These are phyloP conservation scores for Sophora flavescens DNA, from an alignment of 306 rosid species.

Conservation along the genomic window DNA sequence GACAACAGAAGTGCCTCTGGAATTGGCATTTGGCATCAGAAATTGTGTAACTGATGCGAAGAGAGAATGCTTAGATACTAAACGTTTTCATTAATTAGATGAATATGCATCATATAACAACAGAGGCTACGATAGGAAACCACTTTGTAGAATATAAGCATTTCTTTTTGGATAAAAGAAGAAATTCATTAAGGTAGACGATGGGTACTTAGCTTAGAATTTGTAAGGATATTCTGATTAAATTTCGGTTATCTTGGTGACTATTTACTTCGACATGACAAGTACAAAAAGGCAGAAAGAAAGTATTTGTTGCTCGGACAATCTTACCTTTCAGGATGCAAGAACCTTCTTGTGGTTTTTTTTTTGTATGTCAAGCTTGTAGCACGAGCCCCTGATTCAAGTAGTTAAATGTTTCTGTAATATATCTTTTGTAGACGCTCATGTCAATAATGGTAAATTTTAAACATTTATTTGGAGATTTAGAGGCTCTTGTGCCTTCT, in stretches of 20 bases:
- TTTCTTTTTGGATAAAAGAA: background rate
- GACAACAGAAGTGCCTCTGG: slow-evolving; percentile 19
- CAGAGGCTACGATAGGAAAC: slow-evolving; percentile 94
- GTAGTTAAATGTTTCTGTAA: slow-evolving; percentile 42
- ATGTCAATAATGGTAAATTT: slow-evolving; percentile 24
- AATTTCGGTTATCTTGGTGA: slow-evolving; percentile 69
- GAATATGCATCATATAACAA: slow-evolving; percentile 96
- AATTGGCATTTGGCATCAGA: slow-evolving; percentile 27
- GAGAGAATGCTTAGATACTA: slow-evolving; percentile 35
- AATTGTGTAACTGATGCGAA: slow-evolving; percentile 21
- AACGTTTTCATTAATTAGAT: slow-evolving; percentile 46
- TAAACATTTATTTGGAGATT: background rate
- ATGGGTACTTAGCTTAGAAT: background rate
- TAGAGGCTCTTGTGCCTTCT: too few relatives aligned
- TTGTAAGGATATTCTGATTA: slow-evolving; percentile 13
- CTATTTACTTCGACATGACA: slow-evolving; percentile 80
- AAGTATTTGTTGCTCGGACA: slow-evolving; percentile 52
- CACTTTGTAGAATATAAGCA: slow-evolving; percentile 82
- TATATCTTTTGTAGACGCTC: slow-evolving; percentile 46
- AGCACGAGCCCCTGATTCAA: slow-evolving; percentile 39
- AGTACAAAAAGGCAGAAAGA: slow-evolving; percentile 76
- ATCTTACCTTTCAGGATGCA: slow-evolving; percentile 59
- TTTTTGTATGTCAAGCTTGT: slow-evolving; percentile 19
- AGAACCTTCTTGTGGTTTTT: slow-evolving; percentile 21
- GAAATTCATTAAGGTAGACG: too few relatives aligned